These are phyloP conservation scores for Cystobasidium slooffiae DNA, from an alignment of 1,284 basidiomycete species.

Conservation along the genomic window DNA sequence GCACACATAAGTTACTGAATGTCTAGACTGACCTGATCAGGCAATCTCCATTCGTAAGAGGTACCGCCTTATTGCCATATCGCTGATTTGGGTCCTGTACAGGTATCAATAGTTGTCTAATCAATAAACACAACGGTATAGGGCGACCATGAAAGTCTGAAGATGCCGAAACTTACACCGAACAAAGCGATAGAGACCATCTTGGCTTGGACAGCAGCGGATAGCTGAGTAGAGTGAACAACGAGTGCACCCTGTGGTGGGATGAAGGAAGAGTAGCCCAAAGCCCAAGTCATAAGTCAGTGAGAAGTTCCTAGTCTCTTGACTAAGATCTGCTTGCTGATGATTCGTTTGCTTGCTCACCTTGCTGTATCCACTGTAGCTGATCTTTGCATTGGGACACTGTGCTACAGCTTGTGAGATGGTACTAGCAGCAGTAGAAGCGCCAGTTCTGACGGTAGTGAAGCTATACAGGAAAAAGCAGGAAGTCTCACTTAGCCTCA, in stretches of 20 bases:
- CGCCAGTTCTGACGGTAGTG: slow-evolving; percentile 24
- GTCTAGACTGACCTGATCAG: slow-evolving; percentile 10
- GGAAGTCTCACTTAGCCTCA: neutral
- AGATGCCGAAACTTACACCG: slow-evolving; percentile 23
- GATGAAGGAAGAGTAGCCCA: too few relatives aligned
- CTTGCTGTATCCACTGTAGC: slow-evolving; percentile 32
- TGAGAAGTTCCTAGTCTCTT: neutral
- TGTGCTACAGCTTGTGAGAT: slow-evolving; percentile 19
- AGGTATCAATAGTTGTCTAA: neutral
- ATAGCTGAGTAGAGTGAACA: slow-evolving; percentile 13
- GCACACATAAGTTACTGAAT: neutral
- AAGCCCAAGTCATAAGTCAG: too few relatives aligned
- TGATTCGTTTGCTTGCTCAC: neutral
- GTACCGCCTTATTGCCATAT: neutral
- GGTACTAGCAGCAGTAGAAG: slow-evolving; percentile 1
- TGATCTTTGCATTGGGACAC: slow-evolving; percentile 36
- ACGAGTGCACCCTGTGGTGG: slow-evolving; percentile 23
- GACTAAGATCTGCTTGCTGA: neutral
- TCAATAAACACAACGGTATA: neutral
- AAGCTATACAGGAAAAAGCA: slow-evolving; percentile 3
- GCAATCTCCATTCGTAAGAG: slow-evolving; percentile 18
- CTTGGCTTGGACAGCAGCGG: slow-evolving; percentile 15
- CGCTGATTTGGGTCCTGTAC: slow-evolving; percentile 30
- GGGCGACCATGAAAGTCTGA: neutral
- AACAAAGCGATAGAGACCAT: slow-evolving; percentile 22